phyloP scores from a whole-genome alignment of 2,329 filamentous ascomycete genomes.

The Blastomyces gilchristii region DNA sequence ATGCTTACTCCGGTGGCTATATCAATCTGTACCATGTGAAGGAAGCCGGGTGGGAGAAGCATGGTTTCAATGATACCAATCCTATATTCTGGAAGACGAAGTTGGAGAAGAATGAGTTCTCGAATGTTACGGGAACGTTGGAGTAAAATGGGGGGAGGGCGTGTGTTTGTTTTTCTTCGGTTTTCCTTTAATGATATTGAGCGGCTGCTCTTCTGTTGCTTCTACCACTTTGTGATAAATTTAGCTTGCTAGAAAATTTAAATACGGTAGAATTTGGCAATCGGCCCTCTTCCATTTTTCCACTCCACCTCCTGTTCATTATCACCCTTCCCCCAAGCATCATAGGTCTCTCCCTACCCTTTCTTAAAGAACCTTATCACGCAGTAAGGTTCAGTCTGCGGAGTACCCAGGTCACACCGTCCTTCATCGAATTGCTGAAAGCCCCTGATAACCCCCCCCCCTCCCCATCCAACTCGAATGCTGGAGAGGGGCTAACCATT shows the following conservation, averaged over 20 bases:
- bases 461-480: too few species aligned
- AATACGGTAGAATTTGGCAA: not conserved
- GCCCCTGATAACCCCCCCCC: too few species aligned
- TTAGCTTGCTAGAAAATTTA: slow-evolving; percentile 5
- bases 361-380: too few species aligned
- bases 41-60: slow-evolving; percentile 97
- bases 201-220: not conserved
- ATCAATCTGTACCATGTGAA: slow-evolving; percentile 99
- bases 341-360: too few species aligned
- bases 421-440: too few species aligned
- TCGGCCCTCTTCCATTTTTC: not conserved
- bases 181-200: not conserved
- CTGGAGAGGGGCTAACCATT: too few species aligned
- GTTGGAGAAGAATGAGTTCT: slow-evolving; percentile 96
- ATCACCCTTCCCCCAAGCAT: too few species aligned
- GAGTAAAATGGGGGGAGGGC: slow-evolving; percentile 15
- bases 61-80: slow-evolving; percentile 96
- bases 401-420: too few species aligned
- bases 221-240: slow-evolving; percentile 1
- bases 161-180: not conserved
- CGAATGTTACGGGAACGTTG: slow-evolving; percentile 75
- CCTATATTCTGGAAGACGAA: slow-evolving; percentile 99
- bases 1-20: slow-evolving; percentile 96
- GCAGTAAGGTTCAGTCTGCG: too few species aligned
- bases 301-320: too few species aligned